Evolutionary conservation across 257 asterid species (phyloP), one percentile per base, ranked within the genome.

Genomic region (Pogostemon cablin): DNA sequence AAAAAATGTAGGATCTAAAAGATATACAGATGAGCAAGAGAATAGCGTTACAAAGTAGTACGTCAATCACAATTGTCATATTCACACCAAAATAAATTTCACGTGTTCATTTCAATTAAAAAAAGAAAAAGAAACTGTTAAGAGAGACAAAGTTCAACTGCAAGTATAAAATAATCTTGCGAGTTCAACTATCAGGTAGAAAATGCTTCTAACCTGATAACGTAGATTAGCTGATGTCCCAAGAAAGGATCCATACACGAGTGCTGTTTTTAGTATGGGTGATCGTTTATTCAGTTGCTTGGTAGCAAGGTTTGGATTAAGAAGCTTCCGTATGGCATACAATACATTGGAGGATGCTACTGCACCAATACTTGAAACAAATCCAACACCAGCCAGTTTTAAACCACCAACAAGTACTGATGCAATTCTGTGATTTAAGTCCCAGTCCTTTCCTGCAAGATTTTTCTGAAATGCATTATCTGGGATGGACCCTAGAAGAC

Each of bases 391-490:
- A 20, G 96, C 96, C 65, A 91, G 84, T 81, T 93, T 93, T 39
- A 93, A 80, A 63, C 99, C 99, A 65, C 97, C 99, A 73, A 91
- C 9, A 60, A 93, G 17, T 35, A 93, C 97, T 34, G 99, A 86
- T 20, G 91, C 97, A 53, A 89, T 86, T 85, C 97, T 85, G 75
- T 89, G 95, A 77, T 76, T 87, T 74, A 89, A 74, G 74, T 84
- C 79, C 99, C 99, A 93, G 74, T 85, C 92, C 80, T 75, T 85
- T 75, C 99, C 97, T 0, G 73, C 90, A 71, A 85, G 77, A 77
- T 75, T 87, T 78, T 86, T 89, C 77, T 91, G 99, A 75, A 93
- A 93, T 46, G 99, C 99, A 41, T 93, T 93, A 80, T 93, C 99
- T 2, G 97, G 99, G 78, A 93, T 91, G 57, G 96, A 89, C 47